Evolutionary conservation across 2,329 filamentous ascomycete species (phyloP), one percentile per base, ranked within the genome.

Genomic region (Pseudophaeomoniella oleicola): DNA sequence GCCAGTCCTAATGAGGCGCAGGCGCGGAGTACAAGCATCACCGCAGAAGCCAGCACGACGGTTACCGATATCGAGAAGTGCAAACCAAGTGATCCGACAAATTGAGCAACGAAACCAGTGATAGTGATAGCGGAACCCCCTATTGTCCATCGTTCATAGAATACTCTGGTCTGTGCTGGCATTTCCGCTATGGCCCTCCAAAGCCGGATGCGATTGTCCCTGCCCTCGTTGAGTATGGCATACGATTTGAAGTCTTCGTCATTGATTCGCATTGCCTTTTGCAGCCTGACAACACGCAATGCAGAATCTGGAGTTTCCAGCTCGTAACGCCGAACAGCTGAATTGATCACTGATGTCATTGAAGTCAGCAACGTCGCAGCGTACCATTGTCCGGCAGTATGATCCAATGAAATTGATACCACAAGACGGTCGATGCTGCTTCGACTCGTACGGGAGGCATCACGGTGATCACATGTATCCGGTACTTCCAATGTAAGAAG

Each of bases 131-230:
- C 9, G 12, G 10, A 9, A 12, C 10, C 33, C 18, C 9, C 9
- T 12, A 19, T 35, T 9, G 18, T 5, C 18, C 18, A 9, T 32
- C 10, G 6, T 14, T 18, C 18, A 11, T n/a, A 18, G 10, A 14
- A n/a, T 11, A 5, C 11, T 16, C 11, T 18, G 16, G 9, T 9
- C 5, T 9, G 9, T 17, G 33, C 13, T 9, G 17, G 33, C 30
- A 32, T 14, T 6, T 32, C 12, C 15, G 16, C 6, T 17, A 15
- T 14, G 6, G 30, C 15, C 30, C 30, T 14, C 12, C 30, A 32
- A 32, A 32, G n/a, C 9, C 30, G 30, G 30, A 32, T 32, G 16
- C 30, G 6, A 11, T 35, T 35, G 33, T 19, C 5, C 15, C 16
- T 19, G 12, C 6, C 13, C 11, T 19, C 16, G 16, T 35, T 35